Base-by-base conservation (phyloP, 192 early-diverging fungal genomes). In the Ambispora gerdemannii region DNA sequence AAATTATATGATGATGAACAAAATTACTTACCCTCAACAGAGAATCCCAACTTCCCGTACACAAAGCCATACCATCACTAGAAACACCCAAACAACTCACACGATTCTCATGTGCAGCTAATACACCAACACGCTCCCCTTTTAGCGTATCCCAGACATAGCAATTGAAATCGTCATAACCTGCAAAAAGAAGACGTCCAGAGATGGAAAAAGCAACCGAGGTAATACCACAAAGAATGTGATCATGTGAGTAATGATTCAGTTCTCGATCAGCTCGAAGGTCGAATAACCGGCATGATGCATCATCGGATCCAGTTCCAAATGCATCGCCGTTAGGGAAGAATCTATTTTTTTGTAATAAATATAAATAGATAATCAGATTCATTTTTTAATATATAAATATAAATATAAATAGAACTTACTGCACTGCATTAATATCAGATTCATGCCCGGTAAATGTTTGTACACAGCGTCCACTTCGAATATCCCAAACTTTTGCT, bases 81-180 rank as follows among this genome's bases (percentile, higher is more conserved):
- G 93, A 91, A 10, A 99, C 93, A 47, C 97, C 97, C 35, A 99
- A 78, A 77, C 97, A 99, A 63, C 90, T 92, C 27, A 99, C 95
- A 30, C 96, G 87, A 82, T 98, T 99, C 61, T 97, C 96, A 77
- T 99, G 97, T 38, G 88, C 90, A 43, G 91, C 89, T 69, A 99
- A 74, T 6, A 95, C 94, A 36, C 93, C 93, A 17, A 98, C 93
- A 55, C 96, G 83, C 60, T 97, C 91, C 51, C 95, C 92, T 80
- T 96, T 95, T 43, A 99, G 85, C 30, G 95, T 96, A 79, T 99
- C 97, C 97, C 97, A 99, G 13, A 99, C 95, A 73, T 99, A 97
- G 86, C 95, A 97, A 82, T 97, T 97, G 78, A 94, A 98, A 78
- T 99, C 96, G 74, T 99, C 97, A 72, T 98, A 98, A 25, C 97